Percentiles rank a stretch among this genome's conserved stretches.
These are phyloP conservation scores for Auricularia heimuer DNA, from an alignment of 768 basidiomycete species.

Conservation along the genomic window DNA sequence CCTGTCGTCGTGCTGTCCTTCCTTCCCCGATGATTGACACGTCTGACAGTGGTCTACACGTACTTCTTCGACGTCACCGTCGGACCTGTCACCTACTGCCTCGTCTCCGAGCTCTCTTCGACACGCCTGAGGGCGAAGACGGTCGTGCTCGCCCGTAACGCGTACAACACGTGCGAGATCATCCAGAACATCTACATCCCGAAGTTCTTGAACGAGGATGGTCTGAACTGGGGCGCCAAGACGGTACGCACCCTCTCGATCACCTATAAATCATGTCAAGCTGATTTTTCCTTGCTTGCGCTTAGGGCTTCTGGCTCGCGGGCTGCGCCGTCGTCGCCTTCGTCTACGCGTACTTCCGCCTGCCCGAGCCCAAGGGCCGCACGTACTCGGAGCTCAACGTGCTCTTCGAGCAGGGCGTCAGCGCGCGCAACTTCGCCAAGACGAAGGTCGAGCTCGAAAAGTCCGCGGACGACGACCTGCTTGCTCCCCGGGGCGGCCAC, in stretches of 20 bases:
- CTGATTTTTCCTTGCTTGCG: conserved; percentile 9
- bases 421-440: conserved; percentile 21
- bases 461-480: too few relatives aligned
- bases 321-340: conserved; percentile 5
- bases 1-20: too few relatives aligned
- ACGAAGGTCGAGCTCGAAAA: conserved; percentile 16
- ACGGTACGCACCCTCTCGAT: conserved; percentile 4
- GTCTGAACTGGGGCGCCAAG: conserved; percentile 10
- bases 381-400: conserved; percentile 27
- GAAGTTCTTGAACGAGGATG: not conserved
- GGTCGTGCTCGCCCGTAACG: conserved; percentile 17
- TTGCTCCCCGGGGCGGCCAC: too few relatives aligned
- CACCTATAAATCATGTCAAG: conserved; percentile 15
- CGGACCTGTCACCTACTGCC: conserved; percentile 20
- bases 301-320: conserved; percentile 8
- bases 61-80: conserved; percentile 22
- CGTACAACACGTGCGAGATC: conserved; percentile 14
- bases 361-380: not conserved
- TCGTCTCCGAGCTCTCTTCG: conserved; percentile 21
- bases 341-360: not conserved
- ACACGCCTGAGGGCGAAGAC: conserved; percentile 25
- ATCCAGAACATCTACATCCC: conserved; percentile 13
- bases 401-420: conserved; percentile 25
- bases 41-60: conserved; percentile 17
- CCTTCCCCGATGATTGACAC: too few relatives aligned